A percentile compares a stretch with the other conserved stretches of the same genome.
phyloP scores from a whole-genome alignment of 2,329 filamentous ascomycete genomes.

The Calonectria honghensis region DNA sequence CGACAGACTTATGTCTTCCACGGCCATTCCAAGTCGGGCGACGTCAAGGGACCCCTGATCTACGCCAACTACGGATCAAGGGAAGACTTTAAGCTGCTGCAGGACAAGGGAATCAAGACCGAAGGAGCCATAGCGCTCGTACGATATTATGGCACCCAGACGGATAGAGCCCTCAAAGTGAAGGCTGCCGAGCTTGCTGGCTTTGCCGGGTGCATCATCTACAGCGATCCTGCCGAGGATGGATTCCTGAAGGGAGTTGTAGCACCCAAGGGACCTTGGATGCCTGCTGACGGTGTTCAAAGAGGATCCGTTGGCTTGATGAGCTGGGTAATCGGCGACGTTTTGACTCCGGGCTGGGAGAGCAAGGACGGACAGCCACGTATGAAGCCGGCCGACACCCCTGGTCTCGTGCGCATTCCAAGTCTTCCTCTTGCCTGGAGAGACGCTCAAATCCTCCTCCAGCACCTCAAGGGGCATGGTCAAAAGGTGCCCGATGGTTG shows the following conservation, averaged over 20 bases:
- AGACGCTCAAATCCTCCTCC: conserved; percentile 87
- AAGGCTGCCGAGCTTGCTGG: conserved; percentile 92
- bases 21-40: conserved; percentile 89
- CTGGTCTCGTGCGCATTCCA: conserved; percentile 87
- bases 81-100: conserved; percentile 85
- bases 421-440: conserved; percentile 93
- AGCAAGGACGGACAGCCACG: conserved; percentile 80
- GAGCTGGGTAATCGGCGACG: conserved; percentile 91
- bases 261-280: conserved; percentile 85
- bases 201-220: conserved; percentile 91
- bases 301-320: conserved; percentile 87
- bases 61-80: conserved; percentile 95
- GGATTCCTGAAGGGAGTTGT: conserved; percentile 84
- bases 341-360: conserved; percentile 92
- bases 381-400: conserved; percentile 80
- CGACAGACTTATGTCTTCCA: conserved; percentile 89
- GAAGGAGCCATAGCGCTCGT: conserved; percentile 90
- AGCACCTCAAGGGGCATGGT: conserved; percentile 85
- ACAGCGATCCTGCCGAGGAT: conserved; percentile 91
- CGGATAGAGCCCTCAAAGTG: conserved; percentile 86
- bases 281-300: conserved; percentile 89
- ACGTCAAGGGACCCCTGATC: conserved; percentile 89
- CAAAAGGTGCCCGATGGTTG: conserved; percentile 81
- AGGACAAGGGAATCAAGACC: conserved; percentile 82
- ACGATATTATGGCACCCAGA: conserved; percentile 84